Percentiles rank a stretch among this genome's conserved stretches.
Evolutionary conservation across 140 eudicot genomes (phyloP).

Genomic region (Stevia rebaudiana): DNA sequence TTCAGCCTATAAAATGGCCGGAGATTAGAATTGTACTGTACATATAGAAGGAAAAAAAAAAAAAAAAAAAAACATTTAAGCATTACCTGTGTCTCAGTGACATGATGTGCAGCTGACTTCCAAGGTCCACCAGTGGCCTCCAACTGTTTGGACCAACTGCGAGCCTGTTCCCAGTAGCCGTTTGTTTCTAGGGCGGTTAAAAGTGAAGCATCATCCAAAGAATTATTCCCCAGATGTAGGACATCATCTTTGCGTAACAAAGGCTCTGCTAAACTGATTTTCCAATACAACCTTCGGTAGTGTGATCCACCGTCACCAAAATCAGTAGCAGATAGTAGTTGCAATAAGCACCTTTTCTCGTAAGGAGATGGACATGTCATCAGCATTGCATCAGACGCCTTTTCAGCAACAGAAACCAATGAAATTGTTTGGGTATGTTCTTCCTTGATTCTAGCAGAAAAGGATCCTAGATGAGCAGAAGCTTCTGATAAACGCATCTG

Average conservation of each 20-base stretch:
- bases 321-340: constrained; percentile 76
- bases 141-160: constrained; percentile 79
- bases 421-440: constrained; percentile 50
- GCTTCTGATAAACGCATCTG: constrained; percentile 97
- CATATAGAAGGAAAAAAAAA: background rate
- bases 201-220: constrained; percentile 84
- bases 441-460: constrained; percentile 79
- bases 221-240: constrained; percentile 68
- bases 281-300: constrained; percentile 70
- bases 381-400: constrained; percentile 88
- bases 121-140: constrained; percentile 87
- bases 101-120: constrained; percentile 81
- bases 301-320: constrained; percentile 86
- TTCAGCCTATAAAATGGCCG: constrained; percentile 61
- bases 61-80: background rate
- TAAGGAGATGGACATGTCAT: constrained; percentile 88
- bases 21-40: background rate
- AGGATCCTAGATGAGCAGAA: constrained; percentile 83
- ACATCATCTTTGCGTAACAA: constrained; percentile 70
- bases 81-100: constrained; percentile 89
- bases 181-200: constrained; percentile 66
- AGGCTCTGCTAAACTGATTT: constrained; percentile 93
- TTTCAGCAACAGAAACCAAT: constrained; percentile 75
- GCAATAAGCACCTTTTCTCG: constrained; percentile 79
- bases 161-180: constrained; percentile 96